Conservation (phyloP, 768 basidiomycete species). For the Suillus weaverae region DNA sequence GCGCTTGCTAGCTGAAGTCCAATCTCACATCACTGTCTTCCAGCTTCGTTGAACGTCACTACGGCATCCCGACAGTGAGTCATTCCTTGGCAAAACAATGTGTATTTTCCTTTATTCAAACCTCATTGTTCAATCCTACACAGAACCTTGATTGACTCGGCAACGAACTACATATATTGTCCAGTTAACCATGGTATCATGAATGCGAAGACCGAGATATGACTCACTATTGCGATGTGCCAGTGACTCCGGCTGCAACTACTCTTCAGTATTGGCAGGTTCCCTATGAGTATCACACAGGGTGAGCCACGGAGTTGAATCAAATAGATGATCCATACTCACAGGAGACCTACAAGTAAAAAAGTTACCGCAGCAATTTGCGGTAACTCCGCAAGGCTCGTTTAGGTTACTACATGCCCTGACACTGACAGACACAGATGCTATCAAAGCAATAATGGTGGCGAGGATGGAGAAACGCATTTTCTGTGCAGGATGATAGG, state of each 20-base stretch:
- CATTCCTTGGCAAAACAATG: neutral
- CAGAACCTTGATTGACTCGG: neutral
- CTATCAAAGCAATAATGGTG: neutral
- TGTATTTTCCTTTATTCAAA: neutral
- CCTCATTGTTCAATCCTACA: neutral
- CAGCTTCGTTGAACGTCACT: slow-evolving; percentile 10
- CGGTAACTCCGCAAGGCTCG: rapidly evolving
- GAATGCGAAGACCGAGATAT: neutral
- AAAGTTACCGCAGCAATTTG: neutral
- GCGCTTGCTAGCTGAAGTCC: slow-evolving; percentile 45
- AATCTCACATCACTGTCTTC: slow-evolving; percentile 44
- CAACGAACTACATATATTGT: neutral
- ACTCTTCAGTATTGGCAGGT: neutral
- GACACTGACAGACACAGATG: neutral
- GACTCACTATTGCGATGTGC: neutral
- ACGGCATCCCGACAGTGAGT: neutral
- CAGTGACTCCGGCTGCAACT: neutral
- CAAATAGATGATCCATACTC: neutral
- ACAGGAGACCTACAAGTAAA: neutral
- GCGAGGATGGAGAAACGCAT: neutral
- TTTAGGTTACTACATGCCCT: neutral
- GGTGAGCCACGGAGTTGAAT: neutral
- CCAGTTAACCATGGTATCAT: neutral
- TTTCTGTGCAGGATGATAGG: neutral
- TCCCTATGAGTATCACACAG: neutral